A percentile compares a stretch with the other conserved stretches of the same genome.
Evolutionary conservation across 2,329 filamentous ascomycete species (phyloP).

Genomic region (Colletotrichum spinosum): DNA sequence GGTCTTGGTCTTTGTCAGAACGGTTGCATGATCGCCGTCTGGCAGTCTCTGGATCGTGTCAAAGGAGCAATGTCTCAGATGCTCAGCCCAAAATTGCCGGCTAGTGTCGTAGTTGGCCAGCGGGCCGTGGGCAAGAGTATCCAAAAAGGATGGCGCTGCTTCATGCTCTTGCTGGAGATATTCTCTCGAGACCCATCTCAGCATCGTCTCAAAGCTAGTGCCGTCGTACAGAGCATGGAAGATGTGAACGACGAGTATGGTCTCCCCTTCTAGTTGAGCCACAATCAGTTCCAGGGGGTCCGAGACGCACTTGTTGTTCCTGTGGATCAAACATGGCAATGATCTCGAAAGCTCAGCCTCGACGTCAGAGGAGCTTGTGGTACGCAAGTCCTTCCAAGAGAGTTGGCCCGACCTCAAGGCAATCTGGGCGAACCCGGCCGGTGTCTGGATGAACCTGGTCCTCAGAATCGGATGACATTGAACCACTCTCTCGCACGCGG

Average conservation of each 20-base stretch:
- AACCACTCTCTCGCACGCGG: slow-evolving; percentile 69
- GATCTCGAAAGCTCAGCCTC: slow-evolving; percentile 48
- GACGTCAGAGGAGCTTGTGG: slow-evolving; percentile 43
- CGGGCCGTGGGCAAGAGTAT: slow-evolving; percentile 77
- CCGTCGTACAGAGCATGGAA: slow-evolving; percentile 94
- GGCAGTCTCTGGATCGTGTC: slow-evolving; percentile 36
- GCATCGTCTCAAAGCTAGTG: slow-evolving; percentile 76
- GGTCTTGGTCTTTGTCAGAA: slow-evolving; percentile 21
- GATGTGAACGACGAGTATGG: slow-evolving; percentile 71
- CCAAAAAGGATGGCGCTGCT: slow-evolving; percentile 69
- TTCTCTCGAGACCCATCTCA: slow-evolving; percentile 65
- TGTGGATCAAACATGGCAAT: slow-evolving; percentile 63
- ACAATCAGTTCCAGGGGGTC: slow-evolving; percentile 65
- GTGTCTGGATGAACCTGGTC: slow-evolving; percentile 77
- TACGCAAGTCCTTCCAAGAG: slow-evolving; percentile 56
- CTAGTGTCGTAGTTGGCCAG: slow-evolving; percentile 59
- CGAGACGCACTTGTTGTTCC: slow-evolving; percentile 61
- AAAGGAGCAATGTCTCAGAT: slow-evolving; percentile 56
- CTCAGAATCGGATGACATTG: slow-evolving; percentile 72
- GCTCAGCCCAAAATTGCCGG: slow-evolving; percentile 74
- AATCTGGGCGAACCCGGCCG: slow-evolving; percentile 82
- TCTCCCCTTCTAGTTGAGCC: slow-evolving; percentile 43
- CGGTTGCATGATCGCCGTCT: slow-evolving; percentile 22
- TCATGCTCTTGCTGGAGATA: slow-evolving; percentile 55
- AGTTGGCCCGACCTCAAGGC: slow-evolving; percentile 60